These are phyloP conservation scores for Phytopythium litorale DNA, from an alignment of 352 stramenopile species.

Conservation along the genomic window DNA sequence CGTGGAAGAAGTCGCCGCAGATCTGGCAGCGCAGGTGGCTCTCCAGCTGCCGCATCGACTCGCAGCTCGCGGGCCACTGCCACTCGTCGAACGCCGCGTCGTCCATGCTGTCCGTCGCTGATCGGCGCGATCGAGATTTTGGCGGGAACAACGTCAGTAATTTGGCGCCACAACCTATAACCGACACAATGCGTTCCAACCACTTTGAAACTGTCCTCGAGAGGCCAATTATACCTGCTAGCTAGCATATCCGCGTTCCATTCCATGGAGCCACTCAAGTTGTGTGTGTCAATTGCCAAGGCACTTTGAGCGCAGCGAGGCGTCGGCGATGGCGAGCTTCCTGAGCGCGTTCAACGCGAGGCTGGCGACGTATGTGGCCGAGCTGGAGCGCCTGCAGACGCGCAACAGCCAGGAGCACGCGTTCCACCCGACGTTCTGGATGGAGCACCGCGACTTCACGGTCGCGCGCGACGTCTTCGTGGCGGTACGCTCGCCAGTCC, in stretches of 20 bases:
- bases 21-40: slow-evolving; percentile 74
- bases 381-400: slow-evolving; percentile 59
- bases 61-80: slow-evolving; percentile 62
- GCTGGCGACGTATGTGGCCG: slow-evolving; percentile 41
- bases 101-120: neutral
- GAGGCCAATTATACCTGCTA: too few species aligned
- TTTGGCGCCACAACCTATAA: too few species aligned
- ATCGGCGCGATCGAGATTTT: too few species aligned
- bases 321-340: slow-evolving; percentile 38
- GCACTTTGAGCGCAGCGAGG: neutral
- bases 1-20: slow-evolving; percentile 83
- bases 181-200: too few species aligned
- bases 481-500: slow-evolving; percentile 31
- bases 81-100: slow-evolving; percentile 50
- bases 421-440: slow-evolving; percentile 79
- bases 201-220: too few species aligned
- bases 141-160: too few species aligned
- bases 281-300: neutral
- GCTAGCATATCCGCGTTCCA: too few species aligned
- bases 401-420: slow-evolving; percentile 44
- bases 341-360: slow-evolving; percentile 55
- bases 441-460: slow-evolving; percentile 71
- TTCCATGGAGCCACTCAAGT: too few species aligned
- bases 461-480: slow-evolving; percentile 78
- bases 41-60: slow-evolving; percentile 68